Evolutionary conservation across 2,329 filamentous ascomycete genomes (phyloP).

Genomic region (Grosmannia clavigera): DNA sequence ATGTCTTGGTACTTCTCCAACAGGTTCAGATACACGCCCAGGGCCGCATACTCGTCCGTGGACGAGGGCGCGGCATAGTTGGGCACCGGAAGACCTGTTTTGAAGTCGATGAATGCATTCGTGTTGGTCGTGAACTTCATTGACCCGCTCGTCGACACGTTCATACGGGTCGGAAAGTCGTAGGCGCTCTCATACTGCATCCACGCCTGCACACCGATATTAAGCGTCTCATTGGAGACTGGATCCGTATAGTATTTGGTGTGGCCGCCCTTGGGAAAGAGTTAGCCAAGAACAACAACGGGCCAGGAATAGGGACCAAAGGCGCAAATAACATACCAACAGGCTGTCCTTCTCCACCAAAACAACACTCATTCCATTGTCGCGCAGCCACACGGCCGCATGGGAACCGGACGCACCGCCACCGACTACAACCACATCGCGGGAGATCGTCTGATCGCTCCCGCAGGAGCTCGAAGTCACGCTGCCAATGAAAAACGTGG

Average conservation of each 20-base stretch:
- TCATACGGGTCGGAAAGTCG: slow-evolving; percentile 20
- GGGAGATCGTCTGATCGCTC: neutral
- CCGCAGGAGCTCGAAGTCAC: neutral
- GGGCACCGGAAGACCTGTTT: slow-evolving; percentile 14
- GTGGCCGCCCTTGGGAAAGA: slow-evolving; percentile 19
- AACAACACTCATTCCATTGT: slow-evolving; percentile 6
- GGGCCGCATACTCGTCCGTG: slow-evolving; percentile 1
- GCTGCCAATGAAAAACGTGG: neutral
- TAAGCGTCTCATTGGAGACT: slow-evolving; percentile 11
- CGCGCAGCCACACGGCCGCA: slow-evolving; percentile 7
- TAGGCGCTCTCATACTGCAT: slow-evolving; percentile 21
- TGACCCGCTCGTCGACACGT: slow-evolving; percentile 19
- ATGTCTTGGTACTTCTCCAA: slow-evolving; percentile 14
- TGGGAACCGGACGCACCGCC: slow-evolving; percentile 9
- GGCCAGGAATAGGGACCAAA: neutral
- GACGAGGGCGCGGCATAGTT: slow-evolving; percentile 6
- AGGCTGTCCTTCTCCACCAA: slow-evolving; percentile 7
- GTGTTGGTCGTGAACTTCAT: slow-evolving; percentile 13
- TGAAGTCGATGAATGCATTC: slow-evolving; percentile 19
- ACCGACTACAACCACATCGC: slow-evolving; percentile 9
- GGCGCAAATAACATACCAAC: slow-evolving; percentile 4
- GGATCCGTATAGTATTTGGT: slow-evolving; percentile 19
- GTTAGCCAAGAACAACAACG: neutral
- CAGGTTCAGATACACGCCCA: slow-evolving; percentile 9
- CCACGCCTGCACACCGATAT: slow-evolving; percentile 14